Base-by-base conservation (phyloP, 1,284 basidiomycete genomes). In the Trichosporon inkin region DNA sequence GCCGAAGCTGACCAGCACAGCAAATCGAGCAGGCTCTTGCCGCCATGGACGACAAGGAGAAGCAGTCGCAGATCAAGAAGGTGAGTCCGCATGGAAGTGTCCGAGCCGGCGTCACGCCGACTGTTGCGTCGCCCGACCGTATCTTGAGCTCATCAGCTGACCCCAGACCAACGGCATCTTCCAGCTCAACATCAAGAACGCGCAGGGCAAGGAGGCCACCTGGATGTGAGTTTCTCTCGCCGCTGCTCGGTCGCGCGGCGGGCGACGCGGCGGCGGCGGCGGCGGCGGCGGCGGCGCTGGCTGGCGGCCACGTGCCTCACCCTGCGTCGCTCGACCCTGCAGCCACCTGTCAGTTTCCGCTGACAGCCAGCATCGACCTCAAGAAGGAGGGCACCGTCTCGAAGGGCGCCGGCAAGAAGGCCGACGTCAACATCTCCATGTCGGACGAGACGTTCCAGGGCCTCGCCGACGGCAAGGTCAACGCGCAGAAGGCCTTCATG, bases 401-500 rank as follows among this genome's bases (percentile, higher is more conserved):
- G 80, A 88, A 89, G 78, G 92, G 92, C 39, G 51, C 79, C 81
- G 87, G 88, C 3, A 85, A 87, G 67, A 77, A 77, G 61, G 65
- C 80, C 32, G 90, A 78, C 57, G 71, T 73, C 57, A 71, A 73
- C 13, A 78, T 78, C 65, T 70, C 63, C 53, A 66, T 78, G 35
- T 61, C 68, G 54, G 76, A 78, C 63, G 74, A 76, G 53, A 75
- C 73, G 10, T 75, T 78, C 64, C 66, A 74, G 57, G 67, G 67
- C 52, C 67, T 78, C 37, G 73, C 78, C 7, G 76, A 78, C 58
- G 78, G 79, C 57, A 81, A 80, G 71, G 65, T 80, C 57, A 81
- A 90, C 69, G 92, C 90, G 10, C 93, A 96, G 78, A 93, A 92
- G 77, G 91, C 90, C 20, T 94, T 92, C 81, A 91, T 94, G 89